Evolutionary conservation across 352 stramenopile genomes (phyloP), one percentile per base, ranked within the genome.

Genomic region (Globisporangium canariense): DNA sequence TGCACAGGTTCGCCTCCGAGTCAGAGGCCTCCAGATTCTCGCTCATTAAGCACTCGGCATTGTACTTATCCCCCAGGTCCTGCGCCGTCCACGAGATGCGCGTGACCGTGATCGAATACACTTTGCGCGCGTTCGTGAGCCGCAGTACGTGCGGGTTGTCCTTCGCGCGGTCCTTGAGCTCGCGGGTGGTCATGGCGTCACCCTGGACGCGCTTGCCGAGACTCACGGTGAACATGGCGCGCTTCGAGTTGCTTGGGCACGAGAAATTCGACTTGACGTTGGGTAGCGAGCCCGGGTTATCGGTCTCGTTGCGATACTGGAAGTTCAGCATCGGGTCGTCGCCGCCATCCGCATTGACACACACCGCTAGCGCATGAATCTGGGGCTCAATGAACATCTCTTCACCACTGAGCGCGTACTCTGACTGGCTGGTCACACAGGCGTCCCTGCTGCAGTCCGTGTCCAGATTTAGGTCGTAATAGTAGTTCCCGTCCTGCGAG

Each of bases 91-190:
- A 64, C 2, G 46, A 64, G 8, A 57, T 18, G 20, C 43, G 34
- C 8, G 22, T 40, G 20, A 58, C 32, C 20, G 58, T 64, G 49
- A 64, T 56, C 46, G 58, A 64, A n/a, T 64, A 64, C 46, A 64
- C 45, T 16, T 58, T 64, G 2, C 46, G 58, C 20, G 47, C 30
- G 16, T 64, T 64, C 36, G 56, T 56, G 32, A 64, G 32, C 0
- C 45, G 47, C 18, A 64, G 20, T 6, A 58, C 40, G 30, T 18
- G 30, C n/a, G 34, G 22, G 34, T 64, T n/a, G 18, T 25, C 32
- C 2, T 2, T 18, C 4, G 16, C 6, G 16, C n/a, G 32, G 3
- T 25, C 28, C 10, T 25, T 16, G 8, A 47, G 10, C 22, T 55
- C 38, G 13, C 45, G 46, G 4, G 22, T 53, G 22, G 4, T n/a